Evolutionary conservation across 2,329 filamentous ascomycete species (phyloP), one percentile per base, ranked within the genome.

Genomic region (Venturia nashicola): DNA sequence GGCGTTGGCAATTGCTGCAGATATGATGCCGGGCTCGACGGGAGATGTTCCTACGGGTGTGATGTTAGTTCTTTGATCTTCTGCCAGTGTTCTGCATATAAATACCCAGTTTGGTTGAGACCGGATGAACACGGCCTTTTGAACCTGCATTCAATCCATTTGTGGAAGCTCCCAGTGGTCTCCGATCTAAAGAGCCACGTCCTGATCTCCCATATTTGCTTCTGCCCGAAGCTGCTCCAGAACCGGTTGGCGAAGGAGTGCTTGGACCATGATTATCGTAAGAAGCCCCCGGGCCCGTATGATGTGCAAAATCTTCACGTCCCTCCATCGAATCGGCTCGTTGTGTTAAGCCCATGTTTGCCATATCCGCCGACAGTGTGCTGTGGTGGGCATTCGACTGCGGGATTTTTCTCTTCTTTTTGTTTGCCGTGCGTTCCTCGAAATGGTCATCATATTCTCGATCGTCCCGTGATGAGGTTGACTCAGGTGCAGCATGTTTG

Each of bases 401-500:
- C 0, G 94, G 94, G 44, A 99, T 97, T 77, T 99, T 99, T 69
- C 94, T 85, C 76, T 99, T 97, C 80, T 97, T 99, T 77, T 99
- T 99, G 74, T 99, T 99, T 75, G 96, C 97, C 43, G 91, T 96
- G 71, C 97, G 97, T 75, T 99, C 94, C 74, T 99, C 94, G 74
- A 97, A 97, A 16, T 92, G 91, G 73, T 97, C 93, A 12, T 84
- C 82, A 32, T 87, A 86, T 36, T 57, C 51, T 57, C 51, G 51
- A 36, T 57, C 51, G 27, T 57, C 51, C 14, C 32, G 51, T 14
- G 90, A 91, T 54, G 82, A 82, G 60, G 87, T 82, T 27, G 85
- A 83, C 54, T 84, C 76, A 32, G 79, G 74, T 54, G 72, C 69
- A 61, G 71, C 71, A 2, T 67, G 67, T 18, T 68, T 72, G 71